These are phyloP conservation scores for Clavulina sp. DNA, from an alignment of 768 basidiomycete genomes.

Conservation along the genomic window DNA sequence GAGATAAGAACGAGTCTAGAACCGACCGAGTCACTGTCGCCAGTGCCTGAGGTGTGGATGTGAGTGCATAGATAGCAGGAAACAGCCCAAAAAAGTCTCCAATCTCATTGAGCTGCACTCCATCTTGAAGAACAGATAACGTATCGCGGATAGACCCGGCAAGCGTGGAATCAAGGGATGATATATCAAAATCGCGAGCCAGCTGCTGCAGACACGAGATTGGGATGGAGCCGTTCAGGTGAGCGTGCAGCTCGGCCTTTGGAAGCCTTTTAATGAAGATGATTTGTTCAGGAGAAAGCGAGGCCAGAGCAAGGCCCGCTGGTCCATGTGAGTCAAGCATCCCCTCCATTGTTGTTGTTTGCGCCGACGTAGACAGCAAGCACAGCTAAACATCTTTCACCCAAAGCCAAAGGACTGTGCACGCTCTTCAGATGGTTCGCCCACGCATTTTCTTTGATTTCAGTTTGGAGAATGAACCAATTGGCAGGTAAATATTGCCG, in stretches of 20 bases:
- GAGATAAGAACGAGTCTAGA: slow-evolving; percentile 37
- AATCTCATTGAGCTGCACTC: slow-evolving; percentile 33
- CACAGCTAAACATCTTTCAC: no score
- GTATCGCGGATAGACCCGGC: slow-evolving; percentile 23
- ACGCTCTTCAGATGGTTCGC: slow-evolving; percentile 17
- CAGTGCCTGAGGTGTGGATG: slow-evolving; percentile 39
- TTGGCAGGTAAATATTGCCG: slow-evolving; percentile 31
- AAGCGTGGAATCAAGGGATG: background rate
- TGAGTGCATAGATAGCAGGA: slow-evolving; percentile 62
- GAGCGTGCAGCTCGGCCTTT: slow-evolving; percentile 77
- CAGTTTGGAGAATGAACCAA: slow-evolving; percentile 28
- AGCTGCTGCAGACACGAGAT: slow-evolving; percentile 43
- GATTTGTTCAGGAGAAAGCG: slow-evolving; percentile 34
- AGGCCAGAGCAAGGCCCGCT: slow-evolving; percentile 27
- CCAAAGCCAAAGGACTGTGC: no score
- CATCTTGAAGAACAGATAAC: slow-evolving; percentile 25
- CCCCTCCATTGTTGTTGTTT: no score
- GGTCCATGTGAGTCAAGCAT: no score
- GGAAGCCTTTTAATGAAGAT: slow-evolving; percentile 44
- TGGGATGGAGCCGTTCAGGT: slow-evolving; percentile 74
- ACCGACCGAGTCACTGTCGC: slow-evolving; percentile 44
- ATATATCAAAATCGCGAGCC: slow-evolving; percentile 24
- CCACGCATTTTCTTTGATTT: slow-evolving; percentile 59
- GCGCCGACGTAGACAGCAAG: no score
- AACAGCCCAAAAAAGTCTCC: slow-evolving; percentile 60